Evolutionary conservation across 75 land plant genomes (phyloP).

Genomic region (Cryptomeria japonica): DNA sequence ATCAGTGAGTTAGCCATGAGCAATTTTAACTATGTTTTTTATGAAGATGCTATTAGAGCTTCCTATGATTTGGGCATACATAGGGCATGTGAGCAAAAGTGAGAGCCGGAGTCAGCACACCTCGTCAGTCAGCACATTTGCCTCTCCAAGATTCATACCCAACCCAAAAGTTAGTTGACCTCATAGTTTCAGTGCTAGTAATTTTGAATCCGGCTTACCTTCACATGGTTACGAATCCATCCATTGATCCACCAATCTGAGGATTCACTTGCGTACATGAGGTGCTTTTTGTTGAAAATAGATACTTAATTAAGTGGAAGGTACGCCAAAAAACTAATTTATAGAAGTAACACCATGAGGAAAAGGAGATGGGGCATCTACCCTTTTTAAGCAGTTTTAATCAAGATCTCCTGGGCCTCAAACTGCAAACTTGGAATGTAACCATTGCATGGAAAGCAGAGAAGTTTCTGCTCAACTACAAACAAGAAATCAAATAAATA

Average conservation of each 20-base stretch:
- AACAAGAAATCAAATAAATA: background rate
- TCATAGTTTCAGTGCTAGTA: too few species aligned
- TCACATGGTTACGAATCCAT: too few species aligned
- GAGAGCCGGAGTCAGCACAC: too few species aligned
- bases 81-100: too few species aligned
- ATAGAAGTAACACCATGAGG: background rate
- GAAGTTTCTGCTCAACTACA: slow-evolving; percentile 45
- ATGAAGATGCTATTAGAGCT: background rate
- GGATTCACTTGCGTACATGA: background rate
- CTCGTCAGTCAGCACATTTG: too few species aligned
- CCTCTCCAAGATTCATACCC: too few species aligned
- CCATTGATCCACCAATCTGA: too few species aligned
- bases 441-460: slow-evolving; percentile 76
- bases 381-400: slow-evolving; percentile 42
- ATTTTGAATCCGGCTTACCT: too few species aligned
- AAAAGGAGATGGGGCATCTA: background rate
- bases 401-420: slow-evolving; percentile 49
- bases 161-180: too few species aligned
- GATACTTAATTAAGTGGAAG: background rate
- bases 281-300: background rate
- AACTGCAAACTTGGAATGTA: slow-evolving; percentile 45
- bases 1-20: too few species aligned
- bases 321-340: too few species aligned
- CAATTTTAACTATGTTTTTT: background rate
- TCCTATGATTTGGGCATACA: too few species aligned